Evolutionary conservation across 2,329 filamentous ascomycete species (phyloP).

Genomic region (Thielaviopsis punctulata): DNA sequence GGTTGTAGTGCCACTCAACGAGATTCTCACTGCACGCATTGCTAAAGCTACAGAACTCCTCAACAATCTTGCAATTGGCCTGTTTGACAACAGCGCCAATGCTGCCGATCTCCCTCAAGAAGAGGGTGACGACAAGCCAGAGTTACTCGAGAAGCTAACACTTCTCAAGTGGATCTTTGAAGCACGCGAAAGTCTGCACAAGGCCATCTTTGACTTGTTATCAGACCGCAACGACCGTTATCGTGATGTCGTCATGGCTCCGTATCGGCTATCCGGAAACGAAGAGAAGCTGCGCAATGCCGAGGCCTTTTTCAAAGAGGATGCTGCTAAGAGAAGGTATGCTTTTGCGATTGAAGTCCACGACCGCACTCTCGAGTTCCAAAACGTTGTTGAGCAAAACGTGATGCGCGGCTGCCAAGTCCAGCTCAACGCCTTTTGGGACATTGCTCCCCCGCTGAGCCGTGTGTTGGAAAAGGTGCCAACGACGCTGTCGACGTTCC

Average conservation of each 20-base stretch:
- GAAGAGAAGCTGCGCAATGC: slow-evolving; percentile 65
- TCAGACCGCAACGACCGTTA: slow-evolving; percentile 77
- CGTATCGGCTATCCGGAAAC: slow-evolving; percentile 60
- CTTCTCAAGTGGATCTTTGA: slow-evolving; percentile 96
- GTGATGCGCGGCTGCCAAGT: slow-evolving; percentile 78
- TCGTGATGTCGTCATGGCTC: slow-evolving; percentile 63
- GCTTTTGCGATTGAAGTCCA: slow-evolving; percentile 56
- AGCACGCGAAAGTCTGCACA: slow-evolving; percentile 71
- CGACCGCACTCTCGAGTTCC: slow-evolving; percentile 58
- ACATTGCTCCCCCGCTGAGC: slow-evolving; percentile 73
- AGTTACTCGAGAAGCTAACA: slow-evolving; percentile 84
- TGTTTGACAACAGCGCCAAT: slow-evolving; percentile 32
- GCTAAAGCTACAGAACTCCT: slow-evolving; percentile 54
- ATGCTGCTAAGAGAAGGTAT: slow-evolving; percentile 53
- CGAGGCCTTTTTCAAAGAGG: slow-evolving; percentile 64
- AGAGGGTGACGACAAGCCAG: slow-evolving; percentile 87
- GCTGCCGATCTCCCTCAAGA: slow-evolving; percentile 73
- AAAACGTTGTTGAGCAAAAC: slow-evolving; percentile 64
- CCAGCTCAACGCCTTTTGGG: slow-evolving; percentile 91
- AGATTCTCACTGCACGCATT: slow-evolving; percentile 61
- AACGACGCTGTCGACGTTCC: slow-evolving; percentile 35
- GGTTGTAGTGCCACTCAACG: slow-evolving; percentile 72
- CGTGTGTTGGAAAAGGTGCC: slow-evolving; percentile 69
- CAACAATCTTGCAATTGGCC: slow-evolving; percentile 5
- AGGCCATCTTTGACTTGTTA: slow-evolving; percentile 69